phyloP scores from a whole-genome alignment of 352 stramenopile species.

The Globisporangium cederbergense region DNA sequence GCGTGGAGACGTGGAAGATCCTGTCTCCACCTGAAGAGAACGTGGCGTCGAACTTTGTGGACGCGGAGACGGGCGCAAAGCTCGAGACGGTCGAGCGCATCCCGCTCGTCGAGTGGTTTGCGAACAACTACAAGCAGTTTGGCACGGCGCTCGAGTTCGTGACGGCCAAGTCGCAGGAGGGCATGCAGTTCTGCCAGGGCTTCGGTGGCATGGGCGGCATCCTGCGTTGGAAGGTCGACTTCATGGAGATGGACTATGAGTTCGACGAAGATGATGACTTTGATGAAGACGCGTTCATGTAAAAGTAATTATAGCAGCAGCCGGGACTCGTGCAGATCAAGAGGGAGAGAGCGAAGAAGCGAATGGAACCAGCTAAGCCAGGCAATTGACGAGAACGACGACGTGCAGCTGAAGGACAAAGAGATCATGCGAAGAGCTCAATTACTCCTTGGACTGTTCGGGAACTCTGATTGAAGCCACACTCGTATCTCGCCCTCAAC shows the following conservation, averaged over 20 bases:
- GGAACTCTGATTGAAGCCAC: not conserved
- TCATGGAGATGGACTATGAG: constrained; percentile 96
- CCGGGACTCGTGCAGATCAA: not conserved
- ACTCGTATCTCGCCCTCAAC: too few relatives aligned
- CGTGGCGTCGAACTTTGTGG: constrained; percentile 95
- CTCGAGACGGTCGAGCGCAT: constrained; percentile 97
- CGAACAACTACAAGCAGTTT: constrained; percentile 99
- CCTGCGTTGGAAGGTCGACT: constrained; percentile 99
- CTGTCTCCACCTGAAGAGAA: constrained; percentile 86
- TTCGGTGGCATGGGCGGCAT: constrained; percentile 99
- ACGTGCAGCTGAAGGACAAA: not conserved
- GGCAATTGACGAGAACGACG: not conserved
- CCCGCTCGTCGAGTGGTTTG: constrained; percentile 98
- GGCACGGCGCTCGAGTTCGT: constrained; percentile 99
- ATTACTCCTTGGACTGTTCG: not conserved
- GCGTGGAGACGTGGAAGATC: constrained; percentile 80
- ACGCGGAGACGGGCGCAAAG: constrained; percentile 93
- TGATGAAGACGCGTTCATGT: constrained; percentile 84
- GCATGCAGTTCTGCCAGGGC: constrained; percentile 99
- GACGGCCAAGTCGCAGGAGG: constrained; percentile 97
- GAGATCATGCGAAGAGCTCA: not conserved
- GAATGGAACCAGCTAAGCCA: not conserved
- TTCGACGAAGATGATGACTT: constrained; percentile 89
- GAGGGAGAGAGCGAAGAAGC: not conserved
- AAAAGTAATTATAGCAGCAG: constrained; percentile 70